Base-by-base conservation (phyloP, 2,329 filamentous ascomycete species). In the Neopestalotiopsis sp. region DNA sequence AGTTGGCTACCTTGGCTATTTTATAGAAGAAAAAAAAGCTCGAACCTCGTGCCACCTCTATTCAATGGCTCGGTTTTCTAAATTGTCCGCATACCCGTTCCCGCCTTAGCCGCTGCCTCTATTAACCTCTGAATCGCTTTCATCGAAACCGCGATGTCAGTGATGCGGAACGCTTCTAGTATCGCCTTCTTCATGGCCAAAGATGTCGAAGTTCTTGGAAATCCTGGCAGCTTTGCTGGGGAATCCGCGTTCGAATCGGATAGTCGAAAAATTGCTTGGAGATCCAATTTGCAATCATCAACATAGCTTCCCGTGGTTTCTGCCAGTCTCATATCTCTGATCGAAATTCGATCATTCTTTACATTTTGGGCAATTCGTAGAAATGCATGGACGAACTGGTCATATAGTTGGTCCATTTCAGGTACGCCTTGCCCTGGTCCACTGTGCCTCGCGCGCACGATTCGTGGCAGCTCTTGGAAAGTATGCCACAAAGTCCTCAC, bases 401-500 rank as follows among this genome's bases (percentile, higher is more conserved):
- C 45, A 34, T 17, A 10, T 10, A 59, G 4, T 30, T 59, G 12
- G 13, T 59, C 7, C 6, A 59, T 20, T 20, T 14, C 57, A 34
- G 3, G n/a, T 59, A 9, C 30, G 12, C 5, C 12, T 30, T 24
- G n/a, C 10, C 30, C 20, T 34, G 57, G 13, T 9, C 17, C 30
- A 28, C 30, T 24, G 12, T 34, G 30, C 17, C 57, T 34, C 13
- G 13, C 17, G 34, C 12, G n/a, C 7, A 53, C 13, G 20, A 32
- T 40, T 57, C 14, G 28, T 28, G 45, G 24, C 64, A 57, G n/a
- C 17, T 13, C 17, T 28, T 61, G 53, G 28, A 24, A 40, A 12
- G 20, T 13, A 70, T 78, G 68, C 76, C 76, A 78, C 66, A 79
- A 68, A 5, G 74, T 75, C 28, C 76, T 73, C 59, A 76, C 75